Conservation (phyloP, 2,329 filamentous ascomycete species). For the Fusarium setosum region DNA sequence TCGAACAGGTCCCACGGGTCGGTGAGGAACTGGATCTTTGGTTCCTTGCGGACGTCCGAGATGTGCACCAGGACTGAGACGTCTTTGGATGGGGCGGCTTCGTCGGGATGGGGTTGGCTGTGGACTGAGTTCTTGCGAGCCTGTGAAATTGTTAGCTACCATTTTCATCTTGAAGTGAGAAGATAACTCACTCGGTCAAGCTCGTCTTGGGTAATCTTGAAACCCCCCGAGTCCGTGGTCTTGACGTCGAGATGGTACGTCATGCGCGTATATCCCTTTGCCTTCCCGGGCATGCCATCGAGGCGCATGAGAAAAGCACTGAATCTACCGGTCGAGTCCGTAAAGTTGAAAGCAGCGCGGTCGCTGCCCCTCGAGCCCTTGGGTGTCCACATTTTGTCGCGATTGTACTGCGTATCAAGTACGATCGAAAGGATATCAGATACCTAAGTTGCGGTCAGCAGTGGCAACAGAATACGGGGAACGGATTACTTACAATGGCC, state of each 20-base stretch:
- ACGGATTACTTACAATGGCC: conserved; percentile 1
- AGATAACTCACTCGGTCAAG: neutral
- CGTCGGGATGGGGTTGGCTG: neutral
- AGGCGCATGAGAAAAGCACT: neutral
- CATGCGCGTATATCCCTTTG: neutral
- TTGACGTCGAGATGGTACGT: neutral
- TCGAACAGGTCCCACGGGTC: conserved; percentile 1
- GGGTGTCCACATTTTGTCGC: neutral
- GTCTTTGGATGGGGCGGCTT: neutral
- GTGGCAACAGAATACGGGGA: neutral
- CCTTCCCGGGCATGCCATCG: neutral
- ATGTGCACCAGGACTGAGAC: neutral
- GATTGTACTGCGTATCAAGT: conserved; percentile 5
- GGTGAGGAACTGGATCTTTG: neutral
- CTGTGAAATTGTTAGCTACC: neutral
- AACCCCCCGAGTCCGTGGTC: neutral
- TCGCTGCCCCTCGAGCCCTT: neutral
- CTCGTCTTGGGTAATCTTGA: neutral
- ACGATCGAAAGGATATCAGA: conserved; percentile 4
- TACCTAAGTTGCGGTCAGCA: neutral
- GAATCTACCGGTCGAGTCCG: neutral
- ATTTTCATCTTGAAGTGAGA: neutral
- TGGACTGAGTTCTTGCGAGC: conserved; percentile 1
- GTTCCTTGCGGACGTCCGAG: neutral
- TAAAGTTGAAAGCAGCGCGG: neutral